Percentiles rank a stretch among this genome's conserved stretches.
Conservation (phyloP, 768 basidiomycete species). For the Pleurotus eryngii region DNA sequence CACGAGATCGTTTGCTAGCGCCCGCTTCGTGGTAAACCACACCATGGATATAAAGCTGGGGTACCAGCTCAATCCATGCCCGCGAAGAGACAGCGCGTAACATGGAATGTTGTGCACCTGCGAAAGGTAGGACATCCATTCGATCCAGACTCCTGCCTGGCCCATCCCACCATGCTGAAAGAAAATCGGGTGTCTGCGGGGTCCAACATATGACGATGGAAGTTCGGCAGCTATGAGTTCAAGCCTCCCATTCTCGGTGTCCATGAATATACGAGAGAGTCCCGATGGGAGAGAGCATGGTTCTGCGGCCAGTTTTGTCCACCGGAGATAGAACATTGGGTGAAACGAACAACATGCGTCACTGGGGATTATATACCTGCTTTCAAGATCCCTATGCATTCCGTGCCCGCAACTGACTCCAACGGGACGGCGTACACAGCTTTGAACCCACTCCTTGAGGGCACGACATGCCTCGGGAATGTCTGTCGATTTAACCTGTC, state of each 20-base stretch:
- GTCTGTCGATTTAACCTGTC: too few relatives aligned
- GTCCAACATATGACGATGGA: neutral
- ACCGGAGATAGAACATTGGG: constrained; percentile 1
- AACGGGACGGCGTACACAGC: too few relatives aligned
- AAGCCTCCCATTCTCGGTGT: neutral
- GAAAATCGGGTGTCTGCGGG: neutral
- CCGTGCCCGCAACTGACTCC: too few relatives aligned
- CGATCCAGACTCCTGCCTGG: neutral
- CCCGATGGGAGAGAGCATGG: neutral
- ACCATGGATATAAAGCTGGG: constrained; percentile 1
- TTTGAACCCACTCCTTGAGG: too few relatives aligned
- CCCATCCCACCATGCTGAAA: neutral
- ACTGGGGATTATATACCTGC: too few relatives aligned
- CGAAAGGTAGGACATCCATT: constrained; percentile 4
- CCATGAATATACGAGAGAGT: neutral
- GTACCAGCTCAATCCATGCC: constrained; percentile 4
- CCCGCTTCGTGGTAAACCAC: neutral
- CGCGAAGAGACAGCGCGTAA: neutral
- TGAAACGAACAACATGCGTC: too few relatives aligned
- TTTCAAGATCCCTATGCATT: too few relatives aligned
- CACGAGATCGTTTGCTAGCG: neutral
- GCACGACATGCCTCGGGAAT: too few relatives aligned
- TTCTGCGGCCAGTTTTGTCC: neutral
- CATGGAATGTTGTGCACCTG: neutral
- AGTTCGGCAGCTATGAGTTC: neutral